Conservation (phyloP, 176 grass and related monocot species). For the Cocos nucifera region DNA sequence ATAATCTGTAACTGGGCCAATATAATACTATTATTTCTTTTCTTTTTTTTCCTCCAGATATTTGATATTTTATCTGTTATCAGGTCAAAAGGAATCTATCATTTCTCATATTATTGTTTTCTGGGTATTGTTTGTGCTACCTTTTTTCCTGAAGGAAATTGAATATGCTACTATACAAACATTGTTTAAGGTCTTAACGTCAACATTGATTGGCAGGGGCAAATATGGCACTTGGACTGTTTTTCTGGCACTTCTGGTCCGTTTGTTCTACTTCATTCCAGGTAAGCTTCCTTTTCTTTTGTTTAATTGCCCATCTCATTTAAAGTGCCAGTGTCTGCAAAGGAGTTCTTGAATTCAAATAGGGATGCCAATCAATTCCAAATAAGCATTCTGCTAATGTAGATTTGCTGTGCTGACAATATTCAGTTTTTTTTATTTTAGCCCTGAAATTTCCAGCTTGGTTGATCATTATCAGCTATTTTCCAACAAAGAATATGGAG, state of each 20-base stretch:
- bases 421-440: background rate
- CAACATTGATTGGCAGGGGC: constrained; percentile 30
- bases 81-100: too few species aligned
- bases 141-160: too few species aligned
- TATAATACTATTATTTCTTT: too few species aligned
- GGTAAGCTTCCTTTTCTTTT: constrained; percentile 25
- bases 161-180: too few species aligned
- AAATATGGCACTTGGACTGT: constrained; percentile 88
- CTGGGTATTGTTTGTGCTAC: too few species aligned
- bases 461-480: background rate
- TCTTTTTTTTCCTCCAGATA: too few species aligned
- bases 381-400: too few species aligned
- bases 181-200: background rate
- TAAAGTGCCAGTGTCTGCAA: too few species aligned
- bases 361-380: too few species aligned
- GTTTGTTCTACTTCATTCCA: constrained; percentile 81
- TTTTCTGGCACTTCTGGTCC: constrained; percentile 76
- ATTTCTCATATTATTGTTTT: background rate
- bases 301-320: background rate
- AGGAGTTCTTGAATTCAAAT: too few species aligned
- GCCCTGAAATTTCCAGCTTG: background rate
- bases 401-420: background rate
- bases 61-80: background rate
- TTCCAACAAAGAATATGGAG: too few species aligned
- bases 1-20: too few species aligned